Conservation (phyloP, 2,329 filamentous ascomycete species). For the Cladosporium austrohemisphaericum region DNA sequence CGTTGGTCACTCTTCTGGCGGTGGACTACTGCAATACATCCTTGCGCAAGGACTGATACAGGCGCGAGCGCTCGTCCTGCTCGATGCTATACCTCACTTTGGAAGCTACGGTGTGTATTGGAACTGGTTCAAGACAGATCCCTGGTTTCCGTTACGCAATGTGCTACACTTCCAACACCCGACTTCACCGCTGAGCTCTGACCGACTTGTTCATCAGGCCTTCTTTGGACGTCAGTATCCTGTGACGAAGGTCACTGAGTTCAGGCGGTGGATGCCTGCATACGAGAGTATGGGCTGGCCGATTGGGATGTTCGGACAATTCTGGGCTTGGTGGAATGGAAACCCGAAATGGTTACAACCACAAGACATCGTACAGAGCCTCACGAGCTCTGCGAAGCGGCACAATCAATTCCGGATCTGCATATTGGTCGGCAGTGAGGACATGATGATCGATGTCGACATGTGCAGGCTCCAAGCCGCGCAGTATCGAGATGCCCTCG, state of each 20-base stretch:
- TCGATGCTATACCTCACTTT: slow-evolving; percentile 17
- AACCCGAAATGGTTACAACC: slow-evolving; percentile 25
- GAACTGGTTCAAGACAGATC: slow-evolving; percentile 48
- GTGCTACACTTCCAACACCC: slow-evolving; percentile 48
- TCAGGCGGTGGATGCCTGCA: slow-evolving; percentile 43
- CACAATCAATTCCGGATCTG: slow-evolving; percentile 33
- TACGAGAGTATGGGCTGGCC: slow-evolving; percentile 56
- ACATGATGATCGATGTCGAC: slow-evolving; percentile 40
- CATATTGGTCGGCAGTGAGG: slow-evolving; percentile 39
- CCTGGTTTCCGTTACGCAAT: slow-evolving; percentile 47
- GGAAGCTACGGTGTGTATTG: slow-evolving; percentile 38
- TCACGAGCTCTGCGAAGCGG: slow-evolving; percentile 26
- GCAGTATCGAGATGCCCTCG: slow-evolving; percentile 37
- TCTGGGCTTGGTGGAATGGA: slow-evolving; percentile 37
- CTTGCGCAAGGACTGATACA: slow-evolving; percentile 37
- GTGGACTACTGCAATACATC: slow-evolving; percentile 49
- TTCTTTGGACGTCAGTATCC: slow-evolving; percentile 51
- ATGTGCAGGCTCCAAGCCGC: slow-evolving; percentile 40
- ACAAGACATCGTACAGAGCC: slow-evolving; percentile 38
- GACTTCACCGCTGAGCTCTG: slow-evolving; percentile 52
- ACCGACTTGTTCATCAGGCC: slow-evolving; percentile 44
- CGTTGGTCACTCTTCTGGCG: slow-evolving; percentile 52
- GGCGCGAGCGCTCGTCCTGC: slow-evolving; percentile 11
- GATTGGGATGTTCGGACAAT: slow-evolving; percentile 42
- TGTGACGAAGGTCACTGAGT: slow-evolving; percentile 37